phyloP scores from a whole-genome alignment of 2,329 filamentous ascomycete genomes.

The Teratosphaeria gauchensis region DNA sequence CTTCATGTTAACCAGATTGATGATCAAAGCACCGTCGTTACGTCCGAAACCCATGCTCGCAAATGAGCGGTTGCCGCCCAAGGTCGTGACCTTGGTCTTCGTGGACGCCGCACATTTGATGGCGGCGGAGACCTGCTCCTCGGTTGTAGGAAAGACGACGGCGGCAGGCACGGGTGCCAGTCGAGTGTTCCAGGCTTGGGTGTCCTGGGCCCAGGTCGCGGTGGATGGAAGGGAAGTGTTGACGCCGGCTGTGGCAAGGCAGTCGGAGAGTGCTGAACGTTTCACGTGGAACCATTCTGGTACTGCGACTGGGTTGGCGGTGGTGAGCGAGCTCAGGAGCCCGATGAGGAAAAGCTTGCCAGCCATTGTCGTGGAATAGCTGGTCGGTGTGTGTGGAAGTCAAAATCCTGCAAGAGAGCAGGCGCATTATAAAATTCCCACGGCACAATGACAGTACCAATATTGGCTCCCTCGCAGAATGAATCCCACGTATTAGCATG shows the following conservation, averaged over 20 bases:
- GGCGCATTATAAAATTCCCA: background rate
- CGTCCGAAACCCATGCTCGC: slow-evolving; percentile 37
- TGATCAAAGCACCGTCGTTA: slow-evolving; percentile 44
- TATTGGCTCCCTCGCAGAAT: too few species aligned
- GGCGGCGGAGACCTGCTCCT: slow-evolving; percentile 33
- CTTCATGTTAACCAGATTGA: slow-evolving; percentile 46
- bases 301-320: background rate
- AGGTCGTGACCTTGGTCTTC: slow-evolving; percentile 41
- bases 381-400: background rate
- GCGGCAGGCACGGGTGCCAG: slow-evolving; percentile 28
- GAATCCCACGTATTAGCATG: too few species aligned
- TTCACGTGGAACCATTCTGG: background rate
- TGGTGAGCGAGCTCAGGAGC: background rate
- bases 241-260: background rate
- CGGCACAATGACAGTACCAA: background rate
- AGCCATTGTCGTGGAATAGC: background rate
- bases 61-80: slow-evolving; percentile 49
- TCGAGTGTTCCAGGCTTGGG: slow-evolving; percentile 13
- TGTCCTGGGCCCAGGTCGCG: background rate
- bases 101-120: slow-evolving; percentile 35
- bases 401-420: background rate
- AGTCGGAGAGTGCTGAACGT: background rate
- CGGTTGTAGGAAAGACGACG: slow-evolving; percentile 34
- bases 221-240: background rate
- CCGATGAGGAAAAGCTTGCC: background rate